Evolutionary conservation across 2,329 filamentous ascomycete genomes (phyloP).

Genomic region (Apiospora phragmitis): DNA sequence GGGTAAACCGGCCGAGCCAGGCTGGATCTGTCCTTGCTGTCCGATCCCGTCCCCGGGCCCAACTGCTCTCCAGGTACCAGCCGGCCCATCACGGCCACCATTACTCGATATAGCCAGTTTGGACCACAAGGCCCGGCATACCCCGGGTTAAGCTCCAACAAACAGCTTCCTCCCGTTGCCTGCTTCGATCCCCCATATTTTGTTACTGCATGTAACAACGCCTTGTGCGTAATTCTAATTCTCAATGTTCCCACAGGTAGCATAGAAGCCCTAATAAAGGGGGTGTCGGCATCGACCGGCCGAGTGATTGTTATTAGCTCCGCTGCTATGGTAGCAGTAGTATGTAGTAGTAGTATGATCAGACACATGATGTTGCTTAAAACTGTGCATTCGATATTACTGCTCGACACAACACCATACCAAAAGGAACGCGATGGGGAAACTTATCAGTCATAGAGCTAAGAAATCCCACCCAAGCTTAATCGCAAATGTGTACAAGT

Average conservation of each 20-base stretch:
- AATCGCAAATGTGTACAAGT: neutral
- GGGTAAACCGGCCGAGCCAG: neutral
- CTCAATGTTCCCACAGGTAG: neutral
- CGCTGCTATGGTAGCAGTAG: neutral
- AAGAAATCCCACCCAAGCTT: no score
- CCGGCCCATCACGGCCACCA: neutral
- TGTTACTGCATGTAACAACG: neutral
- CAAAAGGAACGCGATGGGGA: neutral
- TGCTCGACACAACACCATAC: neutral
- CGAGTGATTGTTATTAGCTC: neutral
- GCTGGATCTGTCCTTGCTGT: conserved; percentile 14
- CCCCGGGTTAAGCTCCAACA: neutral
- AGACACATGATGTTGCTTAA: neutral
- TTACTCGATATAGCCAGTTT: conserved; percentile 5
- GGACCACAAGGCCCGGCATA: neutral
- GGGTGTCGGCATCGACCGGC: neutral
- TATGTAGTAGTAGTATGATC: neutral
- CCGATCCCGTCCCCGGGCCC: conserved; percentile 15
- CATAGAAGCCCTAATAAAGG: neutral
- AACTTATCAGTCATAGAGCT: neutral
- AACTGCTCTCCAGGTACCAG: neutral
- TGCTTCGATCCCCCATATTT: conserved; percentile 3
- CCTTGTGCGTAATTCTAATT: neutral
- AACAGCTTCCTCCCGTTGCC: neutral
- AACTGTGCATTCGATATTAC: neutral